Conservation (phyloP, 805 yeast genomes). For the Wickerhamiella cacticola region DNA sequence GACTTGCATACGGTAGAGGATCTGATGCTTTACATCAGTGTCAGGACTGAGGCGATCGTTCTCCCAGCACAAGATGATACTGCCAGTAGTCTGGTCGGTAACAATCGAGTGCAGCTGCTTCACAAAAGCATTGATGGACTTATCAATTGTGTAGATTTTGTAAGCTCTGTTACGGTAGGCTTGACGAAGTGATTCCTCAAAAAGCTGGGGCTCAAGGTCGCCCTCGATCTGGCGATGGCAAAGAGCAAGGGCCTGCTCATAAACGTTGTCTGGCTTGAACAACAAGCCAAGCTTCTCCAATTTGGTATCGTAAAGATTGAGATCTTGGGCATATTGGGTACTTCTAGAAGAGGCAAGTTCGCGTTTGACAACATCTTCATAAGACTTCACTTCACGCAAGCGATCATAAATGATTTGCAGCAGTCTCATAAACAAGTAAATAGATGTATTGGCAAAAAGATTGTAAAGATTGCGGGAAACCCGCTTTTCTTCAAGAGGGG, state of each 20-base stretch:
- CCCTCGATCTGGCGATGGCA: conserved; percentile 75
- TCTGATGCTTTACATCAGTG: conserved; percentile 78
- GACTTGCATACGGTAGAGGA: conserved; percentile 77
- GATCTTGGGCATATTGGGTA: conserved; percentile 66
- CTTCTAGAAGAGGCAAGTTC: conserved; percentile 44
- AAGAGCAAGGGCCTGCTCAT: conserved; percentile 62
- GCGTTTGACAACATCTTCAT: conserved; percentile 56
- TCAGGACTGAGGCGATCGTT: conserved; percentile 51
- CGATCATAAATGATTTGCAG: conserved; percentile 72
- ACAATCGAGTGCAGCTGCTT: conserved; percentile 82
- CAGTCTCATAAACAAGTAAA: conserved; percentile 81
- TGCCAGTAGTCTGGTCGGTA: conserved; percentile 67
- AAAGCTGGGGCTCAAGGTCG: conserved; percentile 84
- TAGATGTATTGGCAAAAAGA: conserved; percentile 75
- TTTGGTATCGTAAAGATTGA: conserved; percentile 69
- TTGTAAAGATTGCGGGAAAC: conserved; percentile 43
- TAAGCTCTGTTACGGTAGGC: conserved; percentile 90
- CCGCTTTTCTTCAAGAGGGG: conserved; percentile 17
- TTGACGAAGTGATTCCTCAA: conserved; percentile 90
- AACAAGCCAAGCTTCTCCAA: conserved; percentile 69
- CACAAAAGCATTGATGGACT: conserved; percentile 68
- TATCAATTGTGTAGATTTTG: conserved; percentile 84
- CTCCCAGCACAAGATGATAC: conserved; percentile 70
- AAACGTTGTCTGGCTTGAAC: conserved; percentile 37
- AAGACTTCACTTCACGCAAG: conserved; percentile 58